Evolutionary conservation across 2,329 filamentous ascomycete genomes (phyloP), one percentile per base, ranked within the genome.

Genomic region (Thelonectria discophora): DNA sequence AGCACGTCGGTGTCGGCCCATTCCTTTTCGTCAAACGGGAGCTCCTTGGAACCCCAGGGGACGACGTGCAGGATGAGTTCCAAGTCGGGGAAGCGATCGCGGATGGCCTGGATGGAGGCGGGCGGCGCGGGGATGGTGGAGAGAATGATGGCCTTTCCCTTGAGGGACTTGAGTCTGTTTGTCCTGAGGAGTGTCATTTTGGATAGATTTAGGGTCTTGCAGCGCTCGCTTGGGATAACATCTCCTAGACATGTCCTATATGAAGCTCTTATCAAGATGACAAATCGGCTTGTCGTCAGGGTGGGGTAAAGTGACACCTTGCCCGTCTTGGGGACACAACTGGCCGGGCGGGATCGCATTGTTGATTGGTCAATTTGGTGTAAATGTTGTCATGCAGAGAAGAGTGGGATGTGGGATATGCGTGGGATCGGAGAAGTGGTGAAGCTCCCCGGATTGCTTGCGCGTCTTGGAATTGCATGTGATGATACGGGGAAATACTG

Each of bases 1-100:
- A 84, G 71, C 6, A 86, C 71, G 0, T 84, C 86, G n/a, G 81
- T 80, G 10, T 80, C 74, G 24, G 76, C 72, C 81, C 82, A 86
- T 21, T 81, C 78, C 5, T 79, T 69, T 1, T 73, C 71, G 0
- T 75, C 64, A 7, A 78, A 67, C 0, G 63, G 64, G 0, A 62
- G 52, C 1, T 73, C 53, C 56, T 71, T 71, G 6, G 72, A 64
- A 17, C 73, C 68, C 72, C 75, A 78, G 5, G 62, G 58, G 3
- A 72, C 65, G 15, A 74, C 55, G 12, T 72, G 69, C 32, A 71
- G 69, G 15, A 75, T 68, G 8, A 85, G 70, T 21, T 78, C 58
- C n/a, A 86, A 73, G 7, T 77, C 81, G 0, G 82, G 81, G 56
- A 79, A 85, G 40, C 73, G 65, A 7, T 69, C 61, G 37, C 74